Evolutionary conservation across 495 filamentous ascomycete genomes (phyloP).

Genomic region (Neurospora sublineolata): DNA sequence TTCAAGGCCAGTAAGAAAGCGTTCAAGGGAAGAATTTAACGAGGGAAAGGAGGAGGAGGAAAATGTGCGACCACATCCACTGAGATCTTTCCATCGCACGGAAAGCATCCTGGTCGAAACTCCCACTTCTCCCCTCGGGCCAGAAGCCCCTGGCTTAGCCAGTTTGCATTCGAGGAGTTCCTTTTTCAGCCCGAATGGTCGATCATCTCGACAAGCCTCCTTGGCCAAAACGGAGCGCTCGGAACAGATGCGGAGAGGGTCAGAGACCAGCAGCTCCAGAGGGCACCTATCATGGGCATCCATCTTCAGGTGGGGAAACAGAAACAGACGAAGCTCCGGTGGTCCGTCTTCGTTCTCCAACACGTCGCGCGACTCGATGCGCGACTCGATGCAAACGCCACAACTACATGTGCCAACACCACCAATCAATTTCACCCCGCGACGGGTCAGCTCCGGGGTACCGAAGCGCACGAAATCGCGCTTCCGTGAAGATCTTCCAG

Average conservation of each 20-base stretch:
- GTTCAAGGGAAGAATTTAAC: constrained; percentile 3
- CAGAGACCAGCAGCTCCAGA: constrained; percentile 33
- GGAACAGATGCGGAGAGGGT: constrained; percentile 19
- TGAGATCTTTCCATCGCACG: constrained; percentile 27
- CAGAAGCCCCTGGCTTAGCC: constrained; percentile 4
- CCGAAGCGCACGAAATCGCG: constrained; percentile 75
- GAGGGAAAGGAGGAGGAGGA: constrained; percentile 6
- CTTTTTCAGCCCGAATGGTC: constrained; percentile 21
- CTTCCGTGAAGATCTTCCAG: constrained; percentile 87
- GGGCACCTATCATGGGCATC: constrained; percentile 47
- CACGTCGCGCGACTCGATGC: constrained; percentile 72
- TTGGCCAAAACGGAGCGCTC: constrained; percentile 25
- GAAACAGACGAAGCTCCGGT: constrained; percentile 46
- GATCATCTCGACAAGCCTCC: constrained; percentile 20
- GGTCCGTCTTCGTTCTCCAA: constrained; percentile 62
- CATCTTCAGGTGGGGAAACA: constrained; percentile 59
- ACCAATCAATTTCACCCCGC: constrained; percentile 20
- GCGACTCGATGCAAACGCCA: constrained; percentile 52
- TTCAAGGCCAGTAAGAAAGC: constrained; percentile 12
- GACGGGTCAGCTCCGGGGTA: constrained; percentile 28
- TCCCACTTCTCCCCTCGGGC: constrained; percentile 1
- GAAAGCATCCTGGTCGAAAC: constrained; percentile 16
- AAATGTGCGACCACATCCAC: constrained; percentile 7
- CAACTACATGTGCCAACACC: constrained; percentile 20
- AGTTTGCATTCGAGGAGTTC: constrained; percentile 16